phyloP scores from a whole-genome alignment of 2,329 filamentous ascomycete species.

The Shiraia sp. region DNA sequence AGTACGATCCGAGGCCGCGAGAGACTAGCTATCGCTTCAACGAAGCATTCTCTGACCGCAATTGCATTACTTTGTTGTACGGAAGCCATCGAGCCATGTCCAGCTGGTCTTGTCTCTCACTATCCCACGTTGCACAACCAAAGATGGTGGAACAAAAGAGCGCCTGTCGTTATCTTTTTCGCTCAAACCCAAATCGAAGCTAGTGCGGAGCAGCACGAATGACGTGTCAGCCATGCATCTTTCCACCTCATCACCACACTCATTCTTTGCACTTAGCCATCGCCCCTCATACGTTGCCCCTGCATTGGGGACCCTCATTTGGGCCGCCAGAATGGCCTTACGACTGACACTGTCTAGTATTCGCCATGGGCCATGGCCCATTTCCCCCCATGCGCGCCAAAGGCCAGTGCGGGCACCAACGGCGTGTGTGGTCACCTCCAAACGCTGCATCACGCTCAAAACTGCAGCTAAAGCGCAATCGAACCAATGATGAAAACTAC shows the following conservation, averaged over 20 bases:
- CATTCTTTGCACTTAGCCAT: constrained; percentile 20
- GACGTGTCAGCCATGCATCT: constrained; percentile 33
- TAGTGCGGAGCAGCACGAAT: background rate
- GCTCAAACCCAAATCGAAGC: background rate
- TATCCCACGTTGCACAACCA: constrained; percentile 30
- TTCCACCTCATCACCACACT: constrained; percentile 29
- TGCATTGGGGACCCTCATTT: constrained; percentile 30
- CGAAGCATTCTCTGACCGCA: constrained; percentile 8
- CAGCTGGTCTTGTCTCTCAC: constrained; percentile 14
- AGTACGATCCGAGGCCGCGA: constrained; percentile 11
- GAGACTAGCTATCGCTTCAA: too few species aligned
- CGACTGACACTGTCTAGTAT: too few species aligned
- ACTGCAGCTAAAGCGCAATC: constrained; percentile 31
- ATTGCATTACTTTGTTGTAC: constrained; percentile 18
- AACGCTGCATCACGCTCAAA: constrained; percentile 31
- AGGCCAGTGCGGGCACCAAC: constrained; percentile 19
- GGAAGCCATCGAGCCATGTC: constrained; percentile 14
- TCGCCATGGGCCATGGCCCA: constrained; percentile 14
- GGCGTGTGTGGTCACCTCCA: constrained; percentile 23
- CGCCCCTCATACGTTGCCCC: constrained; percentile 25
- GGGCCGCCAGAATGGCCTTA: constrained; percentile 15
- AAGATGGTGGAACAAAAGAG: constrained; percentile 19
- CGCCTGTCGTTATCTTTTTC: constrained; percentile 13
- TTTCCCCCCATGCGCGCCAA: constrained; percentile 26
- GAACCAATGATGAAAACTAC: constrained; percentile 30